Conservation (phyloP, 495 filamentous ascomycete genomes). For the Pseudevernia furfuracea region DNA sequence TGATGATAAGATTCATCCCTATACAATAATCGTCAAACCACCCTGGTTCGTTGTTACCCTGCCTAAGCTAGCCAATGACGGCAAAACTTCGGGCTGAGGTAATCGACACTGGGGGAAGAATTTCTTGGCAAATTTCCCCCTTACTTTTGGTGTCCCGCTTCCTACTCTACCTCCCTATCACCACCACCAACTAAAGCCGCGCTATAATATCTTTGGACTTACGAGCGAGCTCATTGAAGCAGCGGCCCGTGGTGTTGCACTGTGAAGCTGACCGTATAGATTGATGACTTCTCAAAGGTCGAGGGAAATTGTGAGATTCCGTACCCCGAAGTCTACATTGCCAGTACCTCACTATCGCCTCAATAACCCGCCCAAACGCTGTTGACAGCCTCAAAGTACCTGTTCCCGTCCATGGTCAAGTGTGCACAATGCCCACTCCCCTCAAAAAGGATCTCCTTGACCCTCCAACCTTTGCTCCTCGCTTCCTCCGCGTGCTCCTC, state of each 20-base stretch:
- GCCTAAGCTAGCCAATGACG: too few species aligned
- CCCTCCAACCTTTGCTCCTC: conserved; percentile 5
- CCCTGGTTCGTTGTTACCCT: too few species aligned
- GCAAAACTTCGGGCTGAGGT: too few species aligned
- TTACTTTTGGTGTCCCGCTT: too few species aligned
- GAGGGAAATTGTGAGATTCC: too few species aligned
- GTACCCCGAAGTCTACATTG: background rate
- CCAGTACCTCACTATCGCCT: background rate
- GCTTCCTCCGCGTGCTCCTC: conserved; percentile 1
- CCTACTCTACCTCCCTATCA: too few species aligned
- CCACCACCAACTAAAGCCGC: background rate
- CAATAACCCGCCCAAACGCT: background rate
- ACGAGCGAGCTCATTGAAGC: background rate
- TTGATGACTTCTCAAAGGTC: background rate
- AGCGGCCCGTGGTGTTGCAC: too few species aligned
- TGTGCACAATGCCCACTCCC: conserved; percentile 6
- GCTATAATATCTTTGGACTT: background rate
- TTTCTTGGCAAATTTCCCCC: too few species aligned
- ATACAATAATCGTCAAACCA: too few species aligned
- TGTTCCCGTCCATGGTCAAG: background rate
- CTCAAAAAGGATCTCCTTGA: background rate
- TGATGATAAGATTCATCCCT: too few species aligned
- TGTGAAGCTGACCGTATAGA: background rate
- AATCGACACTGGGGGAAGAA: too few species aligned
- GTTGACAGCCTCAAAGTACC: background rate